Evolutionary conservation across 768 basidiomycete genomes (phyloP).

Genomic region (Kwoniella europaea): DNA sequence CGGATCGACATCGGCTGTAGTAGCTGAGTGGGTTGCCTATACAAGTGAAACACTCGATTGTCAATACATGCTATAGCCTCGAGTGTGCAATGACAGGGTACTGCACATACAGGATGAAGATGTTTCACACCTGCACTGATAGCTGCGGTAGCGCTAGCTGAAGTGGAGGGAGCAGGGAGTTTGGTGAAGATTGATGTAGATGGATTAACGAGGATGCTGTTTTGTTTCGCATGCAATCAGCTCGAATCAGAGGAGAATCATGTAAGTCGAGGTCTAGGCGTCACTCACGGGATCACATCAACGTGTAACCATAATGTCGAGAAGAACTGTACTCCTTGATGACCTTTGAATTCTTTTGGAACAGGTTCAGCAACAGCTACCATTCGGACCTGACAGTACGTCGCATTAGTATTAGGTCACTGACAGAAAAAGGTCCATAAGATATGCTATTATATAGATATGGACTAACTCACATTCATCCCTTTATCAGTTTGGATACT

Average conservation of each 20-base stretch:
- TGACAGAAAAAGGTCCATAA: no score
- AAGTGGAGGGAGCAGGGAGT: conserved; percentile 50
- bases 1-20: conserved; percentile 41
- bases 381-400: conserved; percentile 27
- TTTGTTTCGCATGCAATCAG: neutral
- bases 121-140: conserved; percentile 47
- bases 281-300: conserved; percentile 50
- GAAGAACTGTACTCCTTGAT: conserved; percentile 37
- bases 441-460: no score
- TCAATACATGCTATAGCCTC: neutral
- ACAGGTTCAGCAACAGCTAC: conserved; percentile 48
- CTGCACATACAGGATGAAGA: conserved; percentile 39
- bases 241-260: neutral
- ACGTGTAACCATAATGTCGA: conserved; percentile 49
- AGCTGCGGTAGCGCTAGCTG: conserved; percentile 49
- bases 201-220: conserved; percentile 47
- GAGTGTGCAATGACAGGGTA: conserved; percentile 3
- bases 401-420: no score
- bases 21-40: conserved; percentile 51
- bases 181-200: conserved; percentile 53
- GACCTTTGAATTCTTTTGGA: conserved; percentile 37
- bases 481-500: conserved; percentile 35
- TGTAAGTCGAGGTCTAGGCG: neutral
- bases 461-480: conserved; percentile 43
- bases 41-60: conserved; percentile 2